Conservation (phyloP, 2,329 filamentous ascomycete species). For the Colletotrichum tamarilloi region DNA sequence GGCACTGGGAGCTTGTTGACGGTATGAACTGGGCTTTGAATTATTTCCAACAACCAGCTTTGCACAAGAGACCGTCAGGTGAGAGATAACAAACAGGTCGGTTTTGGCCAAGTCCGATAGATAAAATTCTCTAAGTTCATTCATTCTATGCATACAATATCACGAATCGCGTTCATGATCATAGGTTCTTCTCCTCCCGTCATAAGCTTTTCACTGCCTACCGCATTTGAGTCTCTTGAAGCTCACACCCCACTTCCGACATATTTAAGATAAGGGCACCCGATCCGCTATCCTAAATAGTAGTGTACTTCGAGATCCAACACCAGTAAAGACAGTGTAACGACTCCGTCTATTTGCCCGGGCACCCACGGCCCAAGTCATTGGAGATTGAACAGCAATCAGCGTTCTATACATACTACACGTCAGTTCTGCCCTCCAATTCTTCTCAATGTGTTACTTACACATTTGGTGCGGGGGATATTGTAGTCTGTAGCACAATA, state of each 20-base stretch:
- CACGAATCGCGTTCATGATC: neutral
- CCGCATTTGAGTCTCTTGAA: neutral
- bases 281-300: no score
- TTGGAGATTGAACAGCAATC: no score
- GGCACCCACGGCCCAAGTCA: no score
- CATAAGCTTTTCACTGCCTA: neutral
- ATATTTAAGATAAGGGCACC: no score
- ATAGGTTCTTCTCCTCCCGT: neutral
- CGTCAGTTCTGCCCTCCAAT: no score
- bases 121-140: neutral
- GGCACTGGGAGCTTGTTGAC: neutral
- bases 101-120: neutral
- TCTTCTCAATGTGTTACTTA: no score
- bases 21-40: neutral
- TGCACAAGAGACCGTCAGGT: neutral
- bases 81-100: neutral
- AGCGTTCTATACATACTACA: no score
- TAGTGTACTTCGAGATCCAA: no score
- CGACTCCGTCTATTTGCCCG: no score
- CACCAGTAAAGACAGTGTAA: no score
- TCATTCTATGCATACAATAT: neutral
- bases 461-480: no score
- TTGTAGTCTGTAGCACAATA: no score
- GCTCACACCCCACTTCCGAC: neutral
- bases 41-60: neutral